Evolutionary conservation across 2,329 filamentous ascomycete genomes (phyloP).

Genomic region (Aspergillus ibericus): DNA sequence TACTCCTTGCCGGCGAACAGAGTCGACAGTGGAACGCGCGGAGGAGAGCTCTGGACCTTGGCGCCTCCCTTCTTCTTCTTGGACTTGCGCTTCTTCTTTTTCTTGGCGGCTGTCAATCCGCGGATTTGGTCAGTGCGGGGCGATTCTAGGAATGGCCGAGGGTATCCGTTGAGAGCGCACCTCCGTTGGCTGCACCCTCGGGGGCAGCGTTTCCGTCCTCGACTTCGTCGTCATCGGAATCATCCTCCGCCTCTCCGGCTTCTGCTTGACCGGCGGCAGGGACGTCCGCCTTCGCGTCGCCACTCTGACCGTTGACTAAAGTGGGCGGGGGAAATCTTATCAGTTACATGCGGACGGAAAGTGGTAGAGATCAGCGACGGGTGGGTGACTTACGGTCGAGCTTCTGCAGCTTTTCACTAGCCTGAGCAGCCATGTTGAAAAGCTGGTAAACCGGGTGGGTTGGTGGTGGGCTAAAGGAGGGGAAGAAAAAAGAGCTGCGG

Average conservation of each 20-base stretch:
- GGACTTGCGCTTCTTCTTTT: slow-evolving; percentile 82
- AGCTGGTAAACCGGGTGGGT: slow-evolving; percentile 17
- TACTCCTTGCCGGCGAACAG: slow-evolving; percentile 73
- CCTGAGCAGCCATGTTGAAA: slow-evolving; percentile 45
- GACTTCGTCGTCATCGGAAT: slow-evolving; percentile 54
- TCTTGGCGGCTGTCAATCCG: slow-evolving; percentile 54
- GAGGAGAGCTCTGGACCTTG: slow-evolving; percentile 74
- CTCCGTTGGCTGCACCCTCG: slow-evolving; percentile 41
- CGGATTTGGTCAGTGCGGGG: slow-evolving; percentile 9
- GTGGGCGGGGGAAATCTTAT: slow-evolving; percentile 17
- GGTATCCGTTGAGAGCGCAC: slow-evolving; percentile 21
- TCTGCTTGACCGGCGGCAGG: slow-evolving; percentile 35
- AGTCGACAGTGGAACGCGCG: slow-evolving; percentile 69
- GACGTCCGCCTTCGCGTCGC: slow-evolving; percentile 35
- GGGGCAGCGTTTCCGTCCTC: slow-evolving; percentile 47
- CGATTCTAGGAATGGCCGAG: not conserved
- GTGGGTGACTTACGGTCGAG: slow-evolving; percentile 37
- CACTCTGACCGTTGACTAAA: slow-evolving; percentile 42
- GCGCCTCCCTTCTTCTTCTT: slow-evolving; percentile 62
- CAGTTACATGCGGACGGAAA: slow-evolving; percentile 14
- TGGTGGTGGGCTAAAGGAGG: slow-evolving; percentile 23
- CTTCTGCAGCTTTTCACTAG: slow-evolving; percentile 42
- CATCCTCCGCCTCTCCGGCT: slow-evolving; percentile 52
- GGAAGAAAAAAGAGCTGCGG: slow-evolving; percentile 19
- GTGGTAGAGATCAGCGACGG: not conserved